Conservation (phyloP, 2,329 filamentous ascomycete species). For the Penicillium sp. region DNA sequence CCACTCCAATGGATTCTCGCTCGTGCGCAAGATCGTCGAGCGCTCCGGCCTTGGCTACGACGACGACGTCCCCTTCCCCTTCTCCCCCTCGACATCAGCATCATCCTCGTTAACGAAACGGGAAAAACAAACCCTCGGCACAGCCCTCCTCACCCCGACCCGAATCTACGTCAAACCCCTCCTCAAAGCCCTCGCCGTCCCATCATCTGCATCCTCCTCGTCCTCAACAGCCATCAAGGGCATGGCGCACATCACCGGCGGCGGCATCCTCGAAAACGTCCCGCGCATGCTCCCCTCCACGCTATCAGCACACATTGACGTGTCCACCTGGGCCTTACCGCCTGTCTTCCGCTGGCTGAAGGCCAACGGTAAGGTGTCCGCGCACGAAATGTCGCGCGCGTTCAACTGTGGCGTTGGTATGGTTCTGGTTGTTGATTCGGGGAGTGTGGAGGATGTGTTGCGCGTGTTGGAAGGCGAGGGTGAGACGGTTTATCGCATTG, state of each 20-base stretch:
- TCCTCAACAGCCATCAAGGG: conserved; percentile 67
- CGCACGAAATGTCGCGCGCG: conserved; percentile 79
- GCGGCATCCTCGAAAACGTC: conserved; percentile 88
- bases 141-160: conserved; percentile 80
- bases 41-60: conserved; percentile 67
- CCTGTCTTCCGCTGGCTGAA: conserved; percentile 86
- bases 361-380: conserved; percentile 62
- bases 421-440: conserved; percentile 73
- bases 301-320: conserved; percentile 77
- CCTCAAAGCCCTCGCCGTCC: conserved; percentile 56
- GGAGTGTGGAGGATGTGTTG: conserved; percentile 59
- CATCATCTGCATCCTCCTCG: conserved; percentile 17
- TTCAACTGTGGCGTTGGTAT: conserved; percentile 97
- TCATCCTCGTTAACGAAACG: conserved; percentile 58
- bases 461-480: conserved; percentile 61
- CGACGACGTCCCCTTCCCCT: conserved; percentile 72
- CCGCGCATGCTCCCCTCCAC: conserved; percentile 82
- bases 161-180: conserved; percentile 87
- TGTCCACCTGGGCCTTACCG: conserved; percentile 69
- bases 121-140: conserved; percentile 53
- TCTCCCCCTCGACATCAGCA: conserved; percentile 17
- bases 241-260: conserved; percentile 94
- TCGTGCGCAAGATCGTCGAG: conserved; percentile 86
- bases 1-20: conserved; percentile 95
- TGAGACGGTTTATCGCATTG: conserved; percentile 75